Evolutionary conservation across 2,329 filamentous ascomycete species (phyloP), one percentile per base, ranked within the genome.

Genomic region (Stagonosporopsis rhizophila): DNA sequence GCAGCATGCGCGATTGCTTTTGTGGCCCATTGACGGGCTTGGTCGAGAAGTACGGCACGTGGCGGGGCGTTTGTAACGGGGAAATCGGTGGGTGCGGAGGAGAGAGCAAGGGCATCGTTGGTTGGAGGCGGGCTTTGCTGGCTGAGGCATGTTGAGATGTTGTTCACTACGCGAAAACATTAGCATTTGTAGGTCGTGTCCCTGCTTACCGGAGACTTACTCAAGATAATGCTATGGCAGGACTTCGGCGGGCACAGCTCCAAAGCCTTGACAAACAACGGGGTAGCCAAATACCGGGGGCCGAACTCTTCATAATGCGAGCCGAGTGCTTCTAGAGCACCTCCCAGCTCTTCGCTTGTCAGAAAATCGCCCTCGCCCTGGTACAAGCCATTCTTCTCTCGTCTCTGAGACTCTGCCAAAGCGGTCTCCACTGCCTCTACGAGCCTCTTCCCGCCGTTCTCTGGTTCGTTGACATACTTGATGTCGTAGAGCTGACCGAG

Each of bases 251-350:
- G 82, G 72, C 86, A 88, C 41, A 95, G 77, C 17, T 87, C 83
- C 30, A 96, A 81, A 6, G 93, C 91, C 70, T 96, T 92, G 67
- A 97, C 86, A 73, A 93, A 96, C 27, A 97, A 82, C 3, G 93
- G 92, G 20, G 93, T 85, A 6, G 93, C 89, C 2, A 97, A 86
- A 64, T 94, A 90, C 69, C 92, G 89, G 65, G 90, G 86, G 40
- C 88, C 85, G 65, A 86, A 87, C 44, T 84, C 82, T 69, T 91
- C 87, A 75, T 96, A 97, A 66, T 88, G 87, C 55, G 88, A 84
- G 17, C 86, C 94, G 22, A 97, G 83, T 12, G 90, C 89, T 74
- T 95, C 91, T 58, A 94, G 79, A 15, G 87, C 81, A 3, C 84
- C 89, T n/a, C 90, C 91, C 56, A 91, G 85, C 72, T 93, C 85